phyloP scores from a whole-genome alignment of 352 stramenopile genomes.

The Pythium sp. region DNA sequence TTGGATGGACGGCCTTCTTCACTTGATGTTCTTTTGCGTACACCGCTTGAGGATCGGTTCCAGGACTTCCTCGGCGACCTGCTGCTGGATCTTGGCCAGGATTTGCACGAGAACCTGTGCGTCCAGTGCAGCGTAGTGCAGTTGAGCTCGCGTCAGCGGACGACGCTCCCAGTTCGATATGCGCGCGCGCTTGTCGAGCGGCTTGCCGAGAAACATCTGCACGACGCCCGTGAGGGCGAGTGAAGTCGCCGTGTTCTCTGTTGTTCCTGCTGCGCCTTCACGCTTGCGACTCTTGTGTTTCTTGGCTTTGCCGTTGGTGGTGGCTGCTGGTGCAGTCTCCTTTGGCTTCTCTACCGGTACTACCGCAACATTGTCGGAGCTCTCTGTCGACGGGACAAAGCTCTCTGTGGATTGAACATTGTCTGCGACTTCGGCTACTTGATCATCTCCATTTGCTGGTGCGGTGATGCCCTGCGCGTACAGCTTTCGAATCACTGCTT shows the following conservation, averaged over 20 bases:
- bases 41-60: slow-evolving; percentile 29
- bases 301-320: slow-evolving; percentile 13
- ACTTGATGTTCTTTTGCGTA: slow-evolving; percentile 42
- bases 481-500: slow-evolving; percentile 44
- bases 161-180: slow-evolving; percentile 80
- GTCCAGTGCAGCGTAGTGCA: slow-evolving; percentile 73
- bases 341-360: neutral
- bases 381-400: slow-evolving; percentile 5
- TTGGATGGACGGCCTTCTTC: neutral
- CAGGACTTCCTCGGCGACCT: slow-evolving; percentile 28
- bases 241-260: slow-evolving; percentile 16
- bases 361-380: neutral
- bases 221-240: slow-evolving; percentile 52
- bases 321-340: neutral
- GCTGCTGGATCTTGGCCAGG: slow-evolving; percentile 50
- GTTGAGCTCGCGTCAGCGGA: slow-evolving; percentile 57
- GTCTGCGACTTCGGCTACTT: slow-evolving; percentile 3
- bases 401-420: slow-evolving; percentile 9
- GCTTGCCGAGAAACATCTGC: slow-evolving; percentile 52
- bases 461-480: slow-evolving; percentile 8
- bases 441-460: neutral
- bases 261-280: slow-evolving; percentile 22
- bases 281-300: neutral
- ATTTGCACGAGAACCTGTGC: slow-evolving; percentile 64
- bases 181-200: slow-evolving; percentile 65